These are phyloP conservation scores for Fusarium graminum DNA, from an alignment of 2,329 filamentous ascomycete genomes.

Conservation along the genomic window DNA sequence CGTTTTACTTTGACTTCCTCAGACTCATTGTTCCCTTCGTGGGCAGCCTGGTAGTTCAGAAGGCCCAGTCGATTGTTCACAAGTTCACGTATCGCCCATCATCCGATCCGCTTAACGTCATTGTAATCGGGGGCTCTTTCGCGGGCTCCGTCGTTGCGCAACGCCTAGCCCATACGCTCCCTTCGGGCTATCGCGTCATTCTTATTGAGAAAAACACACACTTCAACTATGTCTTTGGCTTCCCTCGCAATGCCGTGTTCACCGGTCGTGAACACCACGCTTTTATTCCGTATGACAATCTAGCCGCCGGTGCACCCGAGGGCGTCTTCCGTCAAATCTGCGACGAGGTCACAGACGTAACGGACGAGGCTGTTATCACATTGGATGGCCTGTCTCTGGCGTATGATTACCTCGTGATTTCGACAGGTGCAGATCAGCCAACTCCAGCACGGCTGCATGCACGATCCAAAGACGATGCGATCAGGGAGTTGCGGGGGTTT, in stretches of 20 bases:
- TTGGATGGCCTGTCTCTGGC: not conserved
- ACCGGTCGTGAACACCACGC: conserved; percentile 13
- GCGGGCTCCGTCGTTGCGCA: conserved; percentile 25
- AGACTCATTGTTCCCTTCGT: conserved; percentile 5
- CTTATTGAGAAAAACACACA: conserved; percentile 38
- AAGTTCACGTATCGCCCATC: conserved; percentile 20
- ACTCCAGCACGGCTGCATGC: conserved; percentile 23
- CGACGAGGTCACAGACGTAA: conserved; percentile 14
- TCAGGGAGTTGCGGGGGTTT: conserved; percentile 7
- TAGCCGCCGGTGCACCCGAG: conserved; percentile 1
- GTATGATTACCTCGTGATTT: conserved; percentile 29
- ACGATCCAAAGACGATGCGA: not conserved
- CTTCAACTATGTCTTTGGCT: conserved; percentile 31
- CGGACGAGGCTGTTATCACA: not conserved
- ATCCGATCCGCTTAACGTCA: conserved; percentile 19
- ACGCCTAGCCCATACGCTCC: conserved; percentile 16
- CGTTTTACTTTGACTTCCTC: conserved; percentile 19
- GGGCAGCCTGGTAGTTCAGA: not conserved
- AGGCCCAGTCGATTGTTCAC: conserved; percentile 12
- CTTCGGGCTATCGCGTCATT: conserved; percentile 29
- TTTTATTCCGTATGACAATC: conserved; percentile 22
- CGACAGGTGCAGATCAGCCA: conserved; percentile 35
- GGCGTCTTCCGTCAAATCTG: conserved; percentile 23
- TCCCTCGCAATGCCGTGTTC: conserved; percentile 31
- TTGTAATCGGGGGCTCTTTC: conserved; percentile 34